phyloP scores from a whole-genome alignment of 768 basidiomycete genomes.

The Leccinum variicolor region DNA sequence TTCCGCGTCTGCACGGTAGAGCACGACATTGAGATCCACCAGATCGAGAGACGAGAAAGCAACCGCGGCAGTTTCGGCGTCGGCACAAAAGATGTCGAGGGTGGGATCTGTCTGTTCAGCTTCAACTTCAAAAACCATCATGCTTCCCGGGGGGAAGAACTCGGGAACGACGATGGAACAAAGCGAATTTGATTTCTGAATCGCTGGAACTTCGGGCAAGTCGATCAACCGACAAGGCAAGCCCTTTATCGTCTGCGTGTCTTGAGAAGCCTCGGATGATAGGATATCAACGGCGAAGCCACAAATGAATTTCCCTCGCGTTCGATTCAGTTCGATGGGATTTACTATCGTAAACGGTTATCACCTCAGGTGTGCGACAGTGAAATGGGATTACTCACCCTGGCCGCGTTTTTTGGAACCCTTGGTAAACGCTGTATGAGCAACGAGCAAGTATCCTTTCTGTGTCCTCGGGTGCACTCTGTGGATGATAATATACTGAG shows the following conservation, averaged over 20 bases:
- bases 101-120: conserved; percentile 66
- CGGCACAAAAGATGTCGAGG: conserved; percentile 71
- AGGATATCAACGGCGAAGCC: conserved; percentile 72
- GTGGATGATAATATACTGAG: conserved; percentile 89
- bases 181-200: conserved; percentile 65
- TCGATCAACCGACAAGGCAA: conserved; percentile 68
- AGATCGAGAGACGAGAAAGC: conserved; percentile 73
- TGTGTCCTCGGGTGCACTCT: conserved; percentile 88
- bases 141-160: conserved; percentile 90
- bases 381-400: conserved; percentile 46
- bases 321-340: conserved; percentile 79
- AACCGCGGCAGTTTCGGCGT: conserved; percentile 66
- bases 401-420: conserved; percentile 76
- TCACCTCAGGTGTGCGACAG: neutral
- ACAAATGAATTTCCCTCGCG: conserved; percentile 74
- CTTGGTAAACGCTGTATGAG: conserved; percentile 89
- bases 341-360: conserved; percentile 48
- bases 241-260: conserved; percentile 59
- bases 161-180: conserved; percentile 83
- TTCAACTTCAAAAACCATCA: conserved; percentile 90
- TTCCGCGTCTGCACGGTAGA: conserved; percentile 89
- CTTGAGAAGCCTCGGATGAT: conserved; percentile 52
- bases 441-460: conserved; percentile 89
- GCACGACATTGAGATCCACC: conserved; percentile 82
- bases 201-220: conserved; percentile 54